Base-by-base conservation (phyloP, 805 yeast species). In the Sungouiozyma intestinalis region DNA sequence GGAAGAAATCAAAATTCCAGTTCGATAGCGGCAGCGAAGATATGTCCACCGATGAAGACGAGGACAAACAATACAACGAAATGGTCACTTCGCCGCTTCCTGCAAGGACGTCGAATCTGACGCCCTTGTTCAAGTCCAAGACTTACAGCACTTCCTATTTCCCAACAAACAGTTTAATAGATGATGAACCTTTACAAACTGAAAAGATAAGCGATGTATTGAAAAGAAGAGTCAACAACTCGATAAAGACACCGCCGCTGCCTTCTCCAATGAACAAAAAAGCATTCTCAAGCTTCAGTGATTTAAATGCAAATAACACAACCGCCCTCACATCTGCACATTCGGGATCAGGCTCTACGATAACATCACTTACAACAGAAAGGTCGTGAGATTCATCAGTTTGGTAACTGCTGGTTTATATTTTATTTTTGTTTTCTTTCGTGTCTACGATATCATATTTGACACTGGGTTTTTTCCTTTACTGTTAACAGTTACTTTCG, bases 21-120 rank as follows among this genome's bases (percentile, higher is more conserved):
- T 44, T 55, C 17, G 57, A 54, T 11, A 52, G 57, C 37, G 55
- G 53, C 33, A 55, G 60, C 39, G 60, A 55, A 35, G 51, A 47
- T 24, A 45, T 48, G 20, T 51, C 59, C 6, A 48, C 53, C 5
- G 55, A 52, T 33, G 60, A 54, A 9, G 56, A 52, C 18, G 54
- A 52, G 13, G 54, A 46, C 18, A 34, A 36, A 15, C 19, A 35
- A 15, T 14, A 11, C 7, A 15, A 35, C 17, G 6, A 4, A 6
- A 4, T 15, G 20, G 20, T 24, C 9, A 24, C 29, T 7, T 24
- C 29, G 6, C 29, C 29, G 6, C 11, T 24, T 7, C 29, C 29
- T 6, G 29, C 29, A 24, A 24, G 29, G 11, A 24, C 29, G 11
- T 24, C 29, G 6, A 24, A 24, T 11, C 11, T 24, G 29, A 7